Evolutionary conservation across 2,329 filamentous ascomycete genomes (phyloP), one percentile per base, ranked within the genome.

Genomic region (Cercospora sojina): DNA sequence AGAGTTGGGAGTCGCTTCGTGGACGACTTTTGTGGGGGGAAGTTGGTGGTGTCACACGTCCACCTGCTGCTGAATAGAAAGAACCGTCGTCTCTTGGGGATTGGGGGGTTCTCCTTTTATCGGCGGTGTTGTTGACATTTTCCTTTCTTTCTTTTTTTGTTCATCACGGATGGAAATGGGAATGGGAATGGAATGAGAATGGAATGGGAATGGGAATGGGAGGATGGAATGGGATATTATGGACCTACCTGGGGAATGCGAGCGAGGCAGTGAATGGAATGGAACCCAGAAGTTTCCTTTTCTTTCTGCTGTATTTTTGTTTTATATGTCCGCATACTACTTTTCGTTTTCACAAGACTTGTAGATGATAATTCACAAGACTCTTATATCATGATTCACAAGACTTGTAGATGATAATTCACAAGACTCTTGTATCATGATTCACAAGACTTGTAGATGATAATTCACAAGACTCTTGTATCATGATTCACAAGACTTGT

Each of bases 1-100:
- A 18, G 56, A 66, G 62, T 62, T 64, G 57, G 55, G 61, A 67
- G 56, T 35, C 43, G 27, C 59, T 66, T 43, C 53, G 43, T 51
- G 47, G 20, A 35, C 38, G 18, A 66, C 25, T 51, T 20, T 47
- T 20, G 59, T 29, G 59, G 29, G 7, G 5, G 23, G 16, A 23
- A 18, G 10, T 23, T 47, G 41, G 41, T 10, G 41, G 41, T 23
- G 29, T n/a, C n/a, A n/a, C n/a, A n/a, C n/a, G n/a, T n/a, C n/a
- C n/a, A n/a, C n/a, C n/a, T n/a, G n/a, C n/a, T n/a, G n/a, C n/a
- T n/a, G n/a, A n/a, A n/a, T n/a, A n/a, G n/a, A n/a, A n/a, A n/a
- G n/a, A n/a, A n/a, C n/a, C n/a, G n/a, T n/a, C n/a, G n/a, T n/a
- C n/a, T n/a, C n/a, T n/a, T n/a, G n/a, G n/a, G n/a, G n/a, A n/a